phyloP scores from a whole-genome alignment of 371 early-diverging fungal genomes.

The Dichotomocladium elegans region DNA sequence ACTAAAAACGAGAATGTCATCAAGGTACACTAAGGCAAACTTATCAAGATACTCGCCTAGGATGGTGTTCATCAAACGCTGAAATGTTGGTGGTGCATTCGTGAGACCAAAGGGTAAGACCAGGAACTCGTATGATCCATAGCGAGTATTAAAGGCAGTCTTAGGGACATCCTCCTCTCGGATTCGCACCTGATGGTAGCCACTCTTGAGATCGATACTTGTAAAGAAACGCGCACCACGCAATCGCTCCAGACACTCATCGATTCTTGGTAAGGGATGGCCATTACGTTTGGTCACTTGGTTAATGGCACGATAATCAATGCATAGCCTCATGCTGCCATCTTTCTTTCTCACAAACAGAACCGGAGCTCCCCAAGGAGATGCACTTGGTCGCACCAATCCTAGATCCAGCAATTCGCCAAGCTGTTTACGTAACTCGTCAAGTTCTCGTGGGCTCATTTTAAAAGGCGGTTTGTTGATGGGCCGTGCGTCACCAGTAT shows the following conservation, averaged over 20 bases:
- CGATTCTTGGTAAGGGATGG: too few relatives aligned
- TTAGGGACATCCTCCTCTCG: constrained; percentile 15
- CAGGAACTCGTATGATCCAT: constrained; percentile 43
- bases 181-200: constrained; percentile 12
- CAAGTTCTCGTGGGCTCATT: too few relatives aligned
- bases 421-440: constrained; percentile 9
- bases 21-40: constrained; percentile 22
- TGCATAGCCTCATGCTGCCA: constrained; percentile 30
- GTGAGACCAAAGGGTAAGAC: constrained; percentile 52
- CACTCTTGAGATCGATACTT: constrained; percentile 37
- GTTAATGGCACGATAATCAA: constrained; percentile 51
- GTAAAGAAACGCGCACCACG: too few relatives aligned
- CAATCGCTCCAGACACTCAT: too few relatives aligned
- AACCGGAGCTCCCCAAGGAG: constrained; percentile 36
- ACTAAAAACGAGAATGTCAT: constrained; percentile 6
- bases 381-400: constrained; percentile 11
- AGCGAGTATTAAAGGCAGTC: constrained; percentile 35
- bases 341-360: constrained; percentile 5
- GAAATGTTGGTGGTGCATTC: too few relatives aligned
- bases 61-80: constrained; percentile 30
- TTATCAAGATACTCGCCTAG: constrained; percentile 32
- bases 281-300: too few relatives aligned
- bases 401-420: constrained; percentile 12
- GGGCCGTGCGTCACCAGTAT: constrained; percentile 4
- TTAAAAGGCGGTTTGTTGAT: constrained; percentile 7